A percentile compares a stretch with the other conserved stretches of the same genome.
Conservation (phyloP, 2,329 filamentous ascomycete species). For the Cladosporium sp. region DNA sequence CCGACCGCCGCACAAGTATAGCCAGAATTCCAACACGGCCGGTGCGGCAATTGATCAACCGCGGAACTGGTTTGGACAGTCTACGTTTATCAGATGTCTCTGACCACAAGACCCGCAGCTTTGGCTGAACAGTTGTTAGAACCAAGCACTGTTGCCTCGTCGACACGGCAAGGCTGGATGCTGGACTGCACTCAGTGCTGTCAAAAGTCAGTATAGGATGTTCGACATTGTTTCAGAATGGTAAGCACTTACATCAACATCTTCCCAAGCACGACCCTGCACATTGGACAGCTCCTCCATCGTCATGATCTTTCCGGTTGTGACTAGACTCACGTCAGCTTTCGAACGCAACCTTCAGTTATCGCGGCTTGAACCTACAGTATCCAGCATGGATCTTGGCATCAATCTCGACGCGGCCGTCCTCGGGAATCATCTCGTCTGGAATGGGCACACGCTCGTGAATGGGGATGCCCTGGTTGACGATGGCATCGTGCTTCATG, state of each 20-base stretch:
- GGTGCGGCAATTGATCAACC: not conserved
- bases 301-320: slow-evolving; percentile 85
- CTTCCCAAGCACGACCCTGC: slow-evolving; percentile 89
- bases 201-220: not conserved
- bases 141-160: not conserved
- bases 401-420: slow-evolving; percentile 97
- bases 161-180: not conserved
- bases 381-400: slow-evolving; percentile 93
- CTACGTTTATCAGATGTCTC: not conserved
- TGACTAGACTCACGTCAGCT: slow-evolving; percentile 53
- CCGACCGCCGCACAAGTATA: not conserved
- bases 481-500: slow-evolving; percentile 90
- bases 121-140: not conserved
- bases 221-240: not conserved
- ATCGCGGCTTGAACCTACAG: slow-evolving; percentile 53
- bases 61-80: not conserved
- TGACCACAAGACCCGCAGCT: not conserved
- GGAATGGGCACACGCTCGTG: slow-evolving; percentile 88
- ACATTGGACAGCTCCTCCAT: slow-evolving; percentile 82
- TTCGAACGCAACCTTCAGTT: not conserved
- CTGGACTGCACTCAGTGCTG: slow-evolving; percentile 8
- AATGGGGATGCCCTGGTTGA: slow-evolving; percentile 82
- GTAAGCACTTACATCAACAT: slow-evolving; percentile 46
- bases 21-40: not conserved
- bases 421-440: slow-evolving; percentile 88